These are phyloP conservation scores for Yamadazyma membranifaciens DNA, from an alignment of 1,139 yeast genomes.

Conservation along the genomic window DNA sequence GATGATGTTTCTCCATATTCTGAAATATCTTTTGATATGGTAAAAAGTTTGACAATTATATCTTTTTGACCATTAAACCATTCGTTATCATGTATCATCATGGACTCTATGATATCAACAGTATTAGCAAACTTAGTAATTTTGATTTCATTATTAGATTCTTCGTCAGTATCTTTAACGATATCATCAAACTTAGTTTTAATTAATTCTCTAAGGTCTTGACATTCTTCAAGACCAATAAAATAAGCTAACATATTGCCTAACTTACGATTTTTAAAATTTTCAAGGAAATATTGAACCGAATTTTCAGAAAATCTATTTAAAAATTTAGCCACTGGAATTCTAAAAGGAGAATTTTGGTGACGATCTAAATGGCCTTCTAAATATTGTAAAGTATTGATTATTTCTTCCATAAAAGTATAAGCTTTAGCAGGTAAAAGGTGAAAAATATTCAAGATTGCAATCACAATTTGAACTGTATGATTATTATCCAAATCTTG, in stretches of 20 bases:
- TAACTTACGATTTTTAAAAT: slow-evolving; percentile 64
- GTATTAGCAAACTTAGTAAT: slow-evolving; percentile 69
- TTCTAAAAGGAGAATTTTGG: slow-evolving; percentile 84
- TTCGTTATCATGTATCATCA: slow-evolving; percentile 49
- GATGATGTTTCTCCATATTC: slow-evolving; percentile 42
- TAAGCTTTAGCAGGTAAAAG: slow-evolving; percentile 89
- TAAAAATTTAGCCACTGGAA: slow-evolving; percentile 86
- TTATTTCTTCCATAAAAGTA: slow-evolving; percentile 84
- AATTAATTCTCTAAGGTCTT: slow-evolving; percentile 53
- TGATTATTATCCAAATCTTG: slow-evolving; percentile 78
- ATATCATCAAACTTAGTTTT: slow-evolving; percentile 49
- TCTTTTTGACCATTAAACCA: slow-evolving; percentile 64
- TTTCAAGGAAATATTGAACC: slow-evolving; percentile 64
- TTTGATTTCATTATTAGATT: slow-evolving; percentile 51
- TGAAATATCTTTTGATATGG: slow-evolving; percentile 44
- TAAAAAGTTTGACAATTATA: slow-evolving; percentile 45
- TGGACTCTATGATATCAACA: slow-evolving; percentile 59
- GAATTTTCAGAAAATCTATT: slow-evolving; percentile 81
- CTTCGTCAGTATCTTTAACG: slow-evolving; percentile 38
- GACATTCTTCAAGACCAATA: slow-evolving; percentile 58
- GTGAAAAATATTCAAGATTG: slow-evolving; percentile 89
- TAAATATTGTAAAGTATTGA: slow-evolving; percentile 69
- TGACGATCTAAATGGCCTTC: slow-evolving; percentile 86
- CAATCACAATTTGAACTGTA: slow-evolving; percentile 82
- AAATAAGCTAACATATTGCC: slow-evolving; percentile 69